Conservation (phyloP, 2,329 filamentous ascomycete species). For the Teratosphaeria epicoccoides region DNA sequence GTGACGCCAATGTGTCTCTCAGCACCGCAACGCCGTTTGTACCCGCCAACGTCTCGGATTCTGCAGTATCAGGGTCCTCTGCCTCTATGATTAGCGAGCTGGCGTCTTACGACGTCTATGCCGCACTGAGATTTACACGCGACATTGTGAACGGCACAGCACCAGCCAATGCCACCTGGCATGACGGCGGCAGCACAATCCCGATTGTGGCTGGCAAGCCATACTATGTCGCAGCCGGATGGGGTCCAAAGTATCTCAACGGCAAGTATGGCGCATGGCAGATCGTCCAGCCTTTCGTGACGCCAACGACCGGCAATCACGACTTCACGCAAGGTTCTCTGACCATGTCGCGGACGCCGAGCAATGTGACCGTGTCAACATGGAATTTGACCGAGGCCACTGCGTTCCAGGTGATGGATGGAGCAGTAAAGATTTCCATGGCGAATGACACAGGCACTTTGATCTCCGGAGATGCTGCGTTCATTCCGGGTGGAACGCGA, state of each 20-base stretch:
- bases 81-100: conserved; percentile 28
- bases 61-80: conserved; percentile 21
- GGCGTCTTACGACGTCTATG: conserved; percentile 35
- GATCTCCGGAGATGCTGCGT: conserved; percentile 1
- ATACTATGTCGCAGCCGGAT: conserved; percentile 12
- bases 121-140: conserved; percentile 30
- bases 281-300: conserved; percentile 36
- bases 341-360: conserved; percentile 25
- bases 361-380: conserved; percentile 12
- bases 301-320: conserved; percentile 28
- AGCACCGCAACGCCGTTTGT: conserved; percentile 29
- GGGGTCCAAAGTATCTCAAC: conserved; percentile 36
- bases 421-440: not conserved
- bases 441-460: not conserved
- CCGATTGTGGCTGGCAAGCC: conserved; percentile 2
- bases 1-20: conserved; percentile 27
- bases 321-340: conserved; percentile 38
- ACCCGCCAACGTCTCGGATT: conserved; percentile 23
- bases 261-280: conserved; percentile 34
- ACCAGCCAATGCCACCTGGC: conserved; percentile 14
- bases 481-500: conserved; percentile 1
- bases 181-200: not conserved
- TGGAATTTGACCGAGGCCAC: conserved; percentile 16
- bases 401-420: conserved; percentile 1
- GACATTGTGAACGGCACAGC: conserved; percentile 35